phyloP scores from a whole-genome alignment of 768 basidiomycete species.

The Dioszegia aurantiaca region DNA sequence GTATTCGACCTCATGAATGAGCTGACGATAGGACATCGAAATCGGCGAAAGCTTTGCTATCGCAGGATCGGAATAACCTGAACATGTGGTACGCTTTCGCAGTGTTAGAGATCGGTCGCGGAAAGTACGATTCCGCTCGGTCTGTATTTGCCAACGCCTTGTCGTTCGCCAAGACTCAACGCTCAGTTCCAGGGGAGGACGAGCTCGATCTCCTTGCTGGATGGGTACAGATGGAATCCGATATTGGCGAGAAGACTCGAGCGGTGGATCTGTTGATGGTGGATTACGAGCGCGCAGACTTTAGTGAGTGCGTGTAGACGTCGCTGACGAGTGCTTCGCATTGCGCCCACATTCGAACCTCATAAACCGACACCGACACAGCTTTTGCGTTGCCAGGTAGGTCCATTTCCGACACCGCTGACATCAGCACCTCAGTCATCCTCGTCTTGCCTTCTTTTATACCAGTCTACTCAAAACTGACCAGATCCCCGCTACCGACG shows the following conservation, averaged over 20 bases:
- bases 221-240: conserved; percentile 55
- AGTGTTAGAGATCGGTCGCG: conserved; percentile 46
- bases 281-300: background rate
- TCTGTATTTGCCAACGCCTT: conserved; percentile 54
- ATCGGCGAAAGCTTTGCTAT: conserved; percentile 50
- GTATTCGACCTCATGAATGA: conserved; percentile 16
- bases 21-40: conserved; percentile 48
- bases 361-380: background rate
- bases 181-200: conserved; percentile 16
- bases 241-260: conserved; percentile 25
- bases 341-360: background rate
- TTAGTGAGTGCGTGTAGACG: conserved; percentile 6
- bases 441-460: conserved; percentile 1
- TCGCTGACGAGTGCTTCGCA: background rate
- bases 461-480: background rate
- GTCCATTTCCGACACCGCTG: background rate
- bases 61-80: conserved; percentile 49
- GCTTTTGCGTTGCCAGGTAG: background rate
- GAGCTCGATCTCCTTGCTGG: conserved; percentile 47
- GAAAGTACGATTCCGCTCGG: conserved; percentile 50
- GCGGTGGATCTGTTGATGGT: conserved; percentile 22
- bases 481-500: background rate
- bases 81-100: conserved; percentile 54
- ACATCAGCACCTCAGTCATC: background rate
- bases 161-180: conserved; percentile 27